A percentile compares a stretch with the other conserved stretches of the same genome.
These are phyloP conservation scores for Earliella scabrosa DNA, from an alignment of 1,284 basidiomycete species.

Conservation along the genomic window DNA sequence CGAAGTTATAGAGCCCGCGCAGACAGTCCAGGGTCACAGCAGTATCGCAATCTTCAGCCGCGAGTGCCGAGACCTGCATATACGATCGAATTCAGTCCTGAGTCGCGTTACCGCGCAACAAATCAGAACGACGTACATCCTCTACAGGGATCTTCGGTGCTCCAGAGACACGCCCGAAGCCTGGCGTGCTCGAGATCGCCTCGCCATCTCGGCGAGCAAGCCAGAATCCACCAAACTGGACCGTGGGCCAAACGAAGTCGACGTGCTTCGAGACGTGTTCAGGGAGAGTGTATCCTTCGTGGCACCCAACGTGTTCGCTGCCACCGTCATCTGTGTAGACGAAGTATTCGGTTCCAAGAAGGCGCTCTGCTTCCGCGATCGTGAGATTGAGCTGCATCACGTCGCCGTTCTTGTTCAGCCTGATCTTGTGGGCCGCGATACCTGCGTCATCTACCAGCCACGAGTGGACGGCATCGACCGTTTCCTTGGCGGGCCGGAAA, in stretches of 20 bases:
- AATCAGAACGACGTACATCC: neutral
- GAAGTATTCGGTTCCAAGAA: constrained; percentile 49
- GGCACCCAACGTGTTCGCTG: constrained; percentile 35
- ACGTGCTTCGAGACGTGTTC: constrained; percentile 29
- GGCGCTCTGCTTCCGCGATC: constrained; percentile 46
- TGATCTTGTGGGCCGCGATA: constrained; percentile 35
- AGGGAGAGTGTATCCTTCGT: constrained; percentile 27
- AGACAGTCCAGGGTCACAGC: constrained; percentile 20
- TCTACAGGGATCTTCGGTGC: neutral
- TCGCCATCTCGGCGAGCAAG: constrained; percentile 4
- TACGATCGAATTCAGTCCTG: too few relatives aligned
- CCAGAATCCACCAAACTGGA: constrained; percentile 21
- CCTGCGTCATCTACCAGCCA: constrained; percentile 31
- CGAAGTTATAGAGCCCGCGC: constrained; percentile 19
- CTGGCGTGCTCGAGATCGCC: neutral
- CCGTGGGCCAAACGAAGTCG: constrained; percentile 29
- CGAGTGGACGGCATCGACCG: constrained; percentile 40
- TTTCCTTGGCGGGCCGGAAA: constrained; percentile 47
- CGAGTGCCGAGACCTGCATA: neutral
- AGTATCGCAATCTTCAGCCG: constrained; percentile 14
- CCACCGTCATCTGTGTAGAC: constrained; percentile 47
- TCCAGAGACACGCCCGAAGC: neutral
- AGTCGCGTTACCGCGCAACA: neutral
- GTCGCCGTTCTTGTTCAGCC: constrained; percentile 36
- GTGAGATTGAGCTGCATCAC: constrained; percentile 50